Base-by-base conservation (phyloP, 495 filamentous ascomycete species). In the Cairneyella variabilis region DNA sequence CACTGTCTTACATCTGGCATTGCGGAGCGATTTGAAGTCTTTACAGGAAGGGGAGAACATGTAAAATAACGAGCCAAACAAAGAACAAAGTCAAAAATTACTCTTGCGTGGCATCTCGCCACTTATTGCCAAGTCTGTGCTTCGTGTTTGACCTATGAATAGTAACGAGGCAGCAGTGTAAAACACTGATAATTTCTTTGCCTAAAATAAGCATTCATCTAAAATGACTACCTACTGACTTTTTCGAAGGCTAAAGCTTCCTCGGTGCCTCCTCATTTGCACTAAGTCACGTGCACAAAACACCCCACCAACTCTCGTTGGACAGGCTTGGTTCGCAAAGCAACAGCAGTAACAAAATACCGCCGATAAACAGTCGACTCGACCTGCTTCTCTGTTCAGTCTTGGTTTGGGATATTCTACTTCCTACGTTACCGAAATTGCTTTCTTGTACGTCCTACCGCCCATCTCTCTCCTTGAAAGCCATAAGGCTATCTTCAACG, bases 1-100 rank as follows among this genome's bases (percentile, higher is more conserved):
- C 21, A 42, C 49, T 61, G 62, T 61, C 56, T 59, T 62, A 61
- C 26, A 57, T 25, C 25, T 59, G 61, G 58, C 57, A 61, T 64
- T 55, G 47, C 47, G 42, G 48, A 62, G 60, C 56, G 52, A 51
- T 48, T 53, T 56, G 43, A 32, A 36, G 40, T 53, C 52, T 62
- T 62, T 41, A 46, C n/a, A 28, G 26, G 25, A 51, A 23, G 52
- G 46, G 37, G 22, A 38, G 37, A 54, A 26, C 16, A 47, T 58
- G 58, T 55, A 64, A 58, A 60, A 58, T 60, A 60, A 56, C 56
- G 42, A 55, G 17, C 51, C 58, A 60, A 63, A 56, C 37, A 41
- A 59, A 25, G 40, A 25, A 12, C 53, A 59, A 58, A 38, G 28
- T 53, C 23, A 23, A 14, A 53, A 51, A 53, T 16, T 52, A 27